Base-by-base conservation (phyloP, 192 early-diverging fungal species). In the Coemansia sp. region DNA sequence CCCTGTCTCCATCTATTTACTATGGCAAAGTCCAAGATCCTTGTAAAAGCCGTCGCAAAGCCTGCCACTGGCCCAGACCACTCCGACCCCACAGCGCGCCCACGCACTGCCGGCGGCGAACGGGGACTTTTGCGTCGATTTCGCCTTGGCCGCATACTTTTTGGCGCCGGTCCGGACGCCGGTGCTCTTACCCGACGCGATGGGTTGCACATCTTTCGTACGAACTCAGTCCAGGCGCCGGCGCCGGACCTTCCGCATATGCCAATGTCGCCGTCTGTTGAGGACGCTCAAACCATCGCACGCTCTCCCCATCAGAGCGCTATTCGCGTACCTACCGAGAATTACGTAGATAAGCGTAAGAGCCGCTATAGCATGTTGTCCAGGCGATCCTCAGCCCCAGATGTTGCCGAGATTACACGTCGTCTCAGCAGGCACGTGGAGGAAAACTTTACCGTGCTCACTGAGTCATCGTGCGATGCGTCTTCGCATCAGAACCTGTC, bases 1-100 rank as follows among this genome's bases (percentile, higher is more conserved):
- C 39, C 1, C 39, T 14, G 39, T 1, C 8, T 10, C 11, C 39
- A 2, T 1, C 54, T 56, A 25, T 9, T 23, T 36, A 66, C 27
- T 66, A 82, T 82, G 79, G 71, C 67, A 63, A 82, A 82, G 71
- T 73, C 79, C 57, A 76, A 67, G 46, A 54, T 75, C 10, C 62
- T 80, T 61, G 23, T 70, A 51, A 72, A 75, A 50, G 33, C 65
- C 8, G 59, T 70, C 10, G 63, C 63, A 36, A 81, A 75, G 63
- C 42, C 66, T 53, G 66, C 62, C 55, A 61, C 46, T 57, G 24
- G 36, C 66, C 27, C 52, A 42, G 52, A 36, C 58, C 50, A 32
- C 10, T 19, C 54, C 57, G 79, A 64, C 17, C 46, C 64, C 20
- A 52, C 66, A 10, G 66, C 57, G 5, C 74, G 79, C 32, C 79